Evolutionary conservation across 2,329 filamentous ascomycete genomes (phyloP).

Genomic region (Lecanicillium sp.): DNA sequence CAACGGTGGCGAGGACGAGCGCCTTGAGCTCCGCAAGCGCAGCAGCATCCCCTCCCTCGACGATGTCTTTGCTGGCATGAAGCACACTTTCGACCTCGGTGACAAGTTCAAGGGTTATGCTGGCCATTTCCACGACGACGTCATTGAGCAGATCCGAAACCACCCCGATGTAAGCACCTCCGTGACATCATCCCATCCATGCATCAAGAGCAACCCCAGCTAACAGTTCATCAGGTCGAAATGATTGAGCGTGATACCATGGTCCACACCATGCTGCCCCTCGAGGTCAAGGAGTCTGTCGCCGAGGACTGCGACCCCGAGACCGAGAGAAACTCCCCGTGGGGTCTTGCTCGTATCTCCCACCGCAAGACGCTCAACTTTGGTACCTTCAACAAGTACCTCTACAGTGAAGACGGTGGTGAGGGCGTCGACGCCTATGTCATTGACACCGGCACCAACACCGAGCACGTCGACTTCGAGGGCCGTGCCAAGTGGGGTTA

Average conservation of each 20-base stretch:
- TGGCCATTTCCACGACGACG: conserved; percentile 88
- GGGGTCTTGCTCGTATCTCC: conserved; percentile 96
- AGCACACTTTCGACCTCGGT: conserved; percentile 94
- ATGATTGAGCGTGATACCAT: conserved; percentile 93
- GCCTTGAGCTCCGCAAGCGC: conserved; percentile 87
- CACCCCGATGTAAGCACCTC: conserved; percentile 88
- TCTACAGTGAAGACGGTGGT: conserved; percentile 81
- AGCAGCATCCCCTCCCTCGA: conserved; percentile 60
- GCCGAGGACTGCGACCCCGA: conserved; percentile 42
- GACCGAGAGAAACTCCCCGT: conserved; percentile 89
- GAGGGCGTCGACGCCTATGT: conserved; percentile 98
- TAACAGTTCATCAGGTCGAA: conserved; percentile 60
- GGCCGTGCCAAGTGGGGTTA: conserved; percentile 94
- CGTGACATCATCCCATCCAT: not conserved
- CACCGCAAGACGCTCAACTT: conserved; percentile 85
- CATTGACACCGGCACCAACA: conserved; percentile 95
- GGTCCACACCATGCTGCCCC: conserved; percentile 68
- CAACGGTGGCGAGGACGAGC: conserved; percentile 56
- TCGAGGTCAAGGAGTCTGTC: conserved; percentile 29
- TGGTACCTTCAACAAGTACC: conserved; percentile 95
- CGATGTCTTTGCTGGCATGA: conserved; percentile 74
- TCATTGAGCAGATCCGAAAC: conserved; percentile 85
- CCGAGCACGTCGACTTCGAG: conserved; percentile 92
- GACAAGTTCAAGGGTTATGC: conserved; percentile 81
- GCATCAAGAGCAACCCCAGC: not conserved